Base-by-base conservation (phyloP, 1,284 basidiomycete species). In the Ustilago nuda region DNA sequence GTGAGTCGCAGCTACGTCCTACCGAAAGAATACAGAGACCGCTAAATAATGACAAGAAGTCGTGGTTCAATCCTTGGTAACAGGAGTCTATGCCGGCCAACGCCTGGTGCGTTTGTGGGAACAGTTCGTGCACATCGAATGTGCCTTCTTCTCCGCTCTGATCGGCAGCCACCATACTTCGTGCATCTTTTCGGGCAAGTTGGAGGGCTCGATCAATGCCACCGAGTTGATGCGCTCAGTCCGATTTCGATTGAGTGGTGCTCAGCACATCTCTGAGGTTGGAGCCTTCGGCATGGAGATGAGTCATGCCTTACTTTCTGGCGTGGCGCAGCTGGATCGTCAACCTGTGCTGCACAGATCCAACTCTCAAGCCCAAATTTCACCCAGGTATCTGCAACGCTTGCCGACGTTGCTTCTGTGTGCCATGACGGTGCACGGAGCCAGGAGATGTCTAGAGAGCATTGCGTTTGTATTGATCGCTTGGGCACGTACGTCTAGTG, bases 51-150 rank as follows among this genome's bases (percentile, higher is more conserved):
- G 54, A 56, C 54, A 27, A 9, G 19, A 27, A n/a, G 3, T 23
- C 19, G 8, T 12, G 12, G 23, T 11, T 45, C 15, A 4, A 32
- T 56, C 19, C 12, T 5, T 33, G 12, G 2, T n/a, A 6, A 13
- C 53, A 57, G 55, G 50, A 2, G 43, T 53, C 7, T 67, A 53
- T n/a, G 59, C 59, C 6, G 59, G 59, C 19, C 54, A 53, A 32
- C 66, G 66, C 6, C 33, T 61, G 5, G 66, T 67, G 8, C 66
- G 66, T 13, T 23, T 61, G 8, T 67, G 66, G 66, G 66, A 61
- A 41, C 59, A 67, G 27, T 35, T 67, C 4, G 19, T 61, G 11
- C 59, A 67, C 35, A 46, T 53, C 35, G 66, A 67, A 41, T 67
- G 66, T 37, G 46, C 59, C 15, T 67, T 61, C n/a, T 19, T 41